Evolutionary conservation across 179 eudicot species (phyloP).

Genomic region (Beta lomatogona): DNA sequence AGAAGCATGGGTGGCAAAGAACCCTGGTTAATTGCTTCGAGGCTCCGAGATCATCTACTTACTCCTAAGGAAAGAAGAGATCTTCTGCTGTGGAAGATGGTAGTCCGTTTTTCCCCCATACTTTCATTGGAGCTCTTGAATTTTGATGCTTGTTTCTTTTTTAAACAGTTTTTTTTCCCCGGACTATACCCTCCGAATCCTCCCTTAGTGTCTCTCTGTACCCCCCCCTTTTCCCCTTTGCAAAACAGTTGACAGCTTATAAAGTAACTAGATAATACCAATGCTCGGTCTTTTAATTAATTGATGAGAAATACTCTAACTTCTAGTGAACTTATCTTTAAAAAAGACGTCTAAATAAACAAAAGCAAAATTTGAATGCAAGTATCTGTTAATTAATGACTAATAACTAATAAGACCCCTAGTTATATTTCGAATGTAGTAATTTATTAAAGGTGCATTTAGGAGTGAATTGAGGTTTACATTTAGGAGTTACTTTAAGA

Average conservation of each 20-base stretch:
- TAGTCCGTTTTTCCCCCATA: constrained; percentile 21
- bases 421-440: too few relatives aligned
- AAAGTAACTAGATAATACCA: not conserved
- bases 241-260: not conserved
- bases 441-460: too few relatives aligned
- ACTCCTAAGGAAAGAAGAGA: constrained; percentile 88
- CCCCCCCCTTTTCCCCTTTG: not conserved
- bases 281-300: too few relatives aligned
- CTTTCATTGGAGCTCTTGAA: not conserved
- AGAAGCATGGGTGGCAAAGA: constrained; percentile 55
- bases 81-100: constrained; percentile 79
- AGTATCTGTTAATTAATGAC: too few relatives aligned
- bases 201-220: not conserved
- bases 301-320: too few relatives aligned
- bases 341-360: too few relatives aligned
- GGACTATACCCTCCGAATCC: not conserved
- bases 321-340: too few relatives aligned
- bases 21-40: constrained; percentile 92
- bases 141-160: not conserved
- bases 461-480: too few relatives aligned
- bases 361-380: too few relatives aligned
- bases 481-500: too few relatives aligned
- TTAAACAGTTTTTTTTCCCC: not conserved
- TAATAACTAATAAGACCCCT: too few relatives aligned
- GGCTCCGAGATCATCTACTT: constrained; percentile 95